Evolutionary conservation across 768 basidiomycete species (phyloP).

Genomic region (Kwoniella sp.): DNA sequence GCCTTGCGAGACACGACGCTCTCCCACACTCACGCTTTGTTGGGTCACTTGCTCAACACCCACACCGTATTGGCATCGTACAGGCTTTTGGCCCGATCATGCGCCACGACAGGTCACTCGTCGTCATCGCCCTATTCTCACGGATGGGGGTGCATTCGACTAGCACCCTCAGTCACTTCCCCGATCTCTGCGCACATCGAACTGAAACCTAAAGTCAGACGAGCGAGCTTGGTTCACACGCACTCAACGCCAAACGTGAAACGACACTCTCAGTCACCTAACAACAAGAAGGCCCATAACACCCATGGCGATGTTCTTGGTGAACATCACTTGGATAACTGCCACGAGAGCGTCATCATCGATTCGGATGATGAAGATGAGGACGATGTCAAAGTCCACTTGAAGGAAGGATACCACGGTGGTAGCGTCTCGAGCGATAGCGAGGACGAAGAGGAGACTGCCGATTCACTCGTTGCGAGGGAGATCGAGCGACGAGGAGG

Average conservation of each 20-base stretch:
- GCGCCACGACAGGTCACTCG: conserved; percentile 18
- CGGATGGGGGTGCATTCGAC: conserved; percentile 54
- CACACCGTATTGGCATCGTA: conserved; percentile 50
- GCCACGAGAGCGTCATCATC: conserved; percentile 14
- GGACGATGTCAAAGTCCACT: conserved; percentile 29
- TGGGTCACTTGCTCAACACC: conserved; percentile 38
- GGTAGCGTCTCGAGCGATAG: conserved; percentile 20
- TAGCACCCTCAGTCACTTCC: conserved; percentile 38
- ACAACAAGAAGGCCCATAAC: background rate
- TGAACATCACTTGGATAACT: background rate
- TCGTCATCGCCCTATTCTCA: conserved; percentile 4
- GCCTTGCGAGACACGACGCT: conserved; percentile 52
- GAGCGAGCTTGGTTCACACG: conserved; percentile 18
- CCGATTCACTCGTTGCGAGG: conserved; percentile 42
- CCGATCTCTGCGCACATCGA: conserved; percentile 18
- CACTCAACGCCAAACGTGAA: conserved; percentile 3
- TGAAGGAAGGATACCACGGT: conserved; percentile 35
- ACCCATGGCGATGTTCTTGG: background rate
- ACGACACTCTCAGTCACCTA: background rate
- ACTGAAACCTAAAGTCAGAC: conserved; percentile 21
- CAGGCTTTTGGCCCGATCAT: conserved; percentile 48
- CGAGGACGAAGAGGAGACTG: conserved; percentile 45
- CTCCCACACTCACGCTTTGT: conserved; percentile 46
- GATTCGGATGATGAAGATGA: conserved; percentile 31
- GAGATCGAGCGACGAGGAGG: conserved; percentile 42